Base-by-base conservation (phyloP, 2,329 filamentous ascomycete species). In the Microcyclosporella mali region DNA sequence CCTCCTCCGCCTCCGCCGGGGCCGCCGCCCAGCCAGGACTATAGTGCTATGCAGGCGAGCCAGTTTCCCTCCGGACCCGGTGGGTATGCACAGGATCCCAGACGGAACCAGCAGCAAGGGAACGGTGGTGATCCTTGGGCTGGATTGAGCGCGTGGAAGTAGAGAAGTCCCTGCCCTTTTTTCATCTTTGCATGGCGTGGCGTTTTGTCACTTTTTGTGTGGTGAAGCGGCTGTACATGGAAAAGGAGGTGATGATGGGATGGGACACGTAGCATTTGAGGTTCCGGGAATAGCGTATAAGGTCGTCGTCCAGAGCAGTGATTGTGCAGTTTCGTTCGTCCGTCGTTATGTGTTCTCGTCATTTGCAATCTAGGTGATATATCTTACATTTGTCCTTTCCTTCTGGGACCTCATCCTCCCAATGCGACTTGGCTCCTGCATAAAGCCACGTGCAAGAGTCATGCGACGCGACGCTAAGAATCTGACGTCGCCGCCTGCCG, bases 121-220 rank as follows among this genome's bases (percentile, higher is more conserved):
- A 63, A 60, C n/a, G 49, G 49, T 43, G 48, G 54, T 48, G 81
- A 87, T 70, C 82, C 82, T 6, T 87, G 81, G 81, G 81, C 81
- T 12, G 82, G 82, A 3, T 62, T 87, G 53, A 82, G 75, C 66
- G 77, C 75, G 34, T 85, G 82, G 82, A 84, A 82, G 62, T 84
- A 38, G 25, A 38, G n/a, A 27, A 37, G 31, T 10, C 9, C 15
- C 15, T 35, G 33, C 17, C 17, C 33, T 17, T 35, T 4, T 12
- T 35, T 35, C 7, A 19, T 17, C n/a, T n/a, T n/a, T 28, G 37
- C 37, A 39, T 39, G 37, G 37, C 37, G 37, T 19, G 37, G 37
- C 17, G 37, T 39, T 39, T 9, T 39, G 25, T 28, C 9, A 3
- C 9, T 6, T 17, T 29, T 32, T 16, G 19, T 18, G 3, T 39